Conservation (phyloP, 257 asterid species). For the Prunella vulgaris region DNA sequence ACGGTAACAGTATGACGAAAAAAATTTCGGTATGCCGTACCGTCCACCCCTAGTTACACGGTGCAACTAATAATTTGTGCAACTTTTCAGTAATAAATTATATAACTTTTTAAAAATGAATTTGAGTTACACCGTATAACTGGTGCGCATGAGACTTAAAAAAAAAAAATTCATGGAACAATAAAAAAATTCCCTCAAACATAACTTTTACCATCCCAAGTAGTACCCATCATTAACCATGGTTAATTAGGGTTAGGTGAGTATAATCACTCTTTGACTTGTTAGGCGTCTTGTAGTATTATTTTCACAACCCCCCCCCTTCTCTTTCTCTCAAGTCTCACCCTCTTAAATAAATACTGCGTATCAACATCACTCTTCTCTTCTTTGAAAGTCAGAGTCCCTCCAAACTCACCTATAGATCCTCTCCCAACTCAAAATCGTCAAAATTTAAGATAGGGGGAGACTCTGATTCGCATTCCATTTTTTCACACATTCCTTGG, state of each 20-base stretch:
- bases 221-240: constrained; percentile 25
- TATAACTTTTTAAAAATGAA: no score
- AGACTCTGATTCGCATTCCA: background rate
- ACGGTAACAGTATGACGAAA: no score
- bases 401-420: constrained; percentile 24
- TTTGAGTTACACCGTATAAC: no score
- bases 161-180: background rate
- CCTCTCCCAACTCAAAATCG: constrained; percentile 11
- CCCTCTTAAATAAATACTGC: constrained; percentile 17
- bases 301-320: background rate
- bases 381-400: constrained; percentile 22
- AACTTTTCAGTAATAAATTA: no score
- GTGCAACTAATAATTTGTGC: no score
- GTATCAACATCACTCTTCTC: constrained; percentile 8
- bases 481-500: constrained; percentile 1
- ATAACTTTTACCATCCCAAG: no score
- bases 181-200: background rate
- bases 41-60: no score
- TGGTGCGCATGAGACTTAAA: no score
- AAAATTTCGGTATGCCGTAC: no score
- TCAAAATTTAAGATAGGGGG: constrained; percentile 13
- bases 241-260: constrained; percentile 52
- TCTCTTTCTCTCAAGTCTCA: background rate
- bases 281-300: background rate
- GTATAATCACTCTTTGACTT: constrained; percentile 40